phyloP scores from a whole-genome alignment of 345 rosid genomes.

The Gossypium stocksii region DNA sequence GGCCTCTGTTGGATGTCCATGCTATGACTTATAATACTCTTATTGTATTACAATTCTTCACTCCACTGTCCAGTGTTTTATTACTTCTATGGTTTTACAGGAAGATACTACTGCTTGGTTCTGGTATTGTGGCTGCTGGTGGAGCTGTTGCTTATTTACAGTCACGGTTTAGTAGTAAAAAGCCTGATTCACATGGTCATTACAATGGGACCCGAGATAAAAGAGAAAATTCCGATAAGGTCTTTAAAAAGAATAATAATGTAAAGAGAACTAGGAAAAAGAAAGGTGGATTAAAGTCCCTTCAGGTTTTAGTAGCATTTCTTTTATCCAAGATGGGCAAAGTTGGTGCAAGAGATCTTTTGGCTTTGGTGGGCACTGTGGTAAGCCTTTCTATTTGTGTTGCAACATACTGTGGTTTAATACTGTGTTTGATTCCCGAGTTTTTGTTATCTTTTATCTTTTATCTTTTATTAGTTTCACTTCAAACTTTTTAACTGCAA shows the following conservation, averaged over 20 bases:
- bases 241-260: conserved; percentile 27
- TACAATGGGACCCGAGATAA: conserved; percentile 49
- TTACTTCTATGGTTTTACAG: conserved; percentile 32
- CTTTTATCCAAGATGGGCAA: conserved; percentile 83
- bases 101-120: conserved; percentile 71
- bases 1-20: no score
- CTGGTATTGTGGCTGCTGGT: conserved; percentile 79
- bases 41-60: not conserved
- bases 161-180: conserved; percentile 41
- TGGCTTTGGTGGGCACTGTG: conserved; percentile 66
- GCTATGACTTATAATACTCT: no score
- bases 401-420: not conserved
- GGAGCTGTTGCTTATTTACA: conserved; percentile 79
- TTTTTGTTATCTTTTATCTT: conserved; percentile 1
- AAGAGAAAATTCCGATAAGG: conserved; percentile 33
- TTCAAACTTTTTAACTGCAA: not conserved
- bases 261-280: conserved; percentile 38
- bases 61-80: not conserved
- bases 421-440: not conserved
- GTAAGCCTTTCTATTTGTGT: conserved; percentile 42
- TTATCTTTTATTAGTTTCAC: not conserved
- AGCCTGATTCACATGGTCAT: conserved; percentile 33
- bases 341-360: conserved; percentile 81
- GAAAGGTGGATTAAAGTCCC: conserved; percentile 74
- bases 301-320: conserved; percentile 66